Base-by-base conservation (phyloP, 805 yeast species). In the Monosporozyma solicola region DNA sequence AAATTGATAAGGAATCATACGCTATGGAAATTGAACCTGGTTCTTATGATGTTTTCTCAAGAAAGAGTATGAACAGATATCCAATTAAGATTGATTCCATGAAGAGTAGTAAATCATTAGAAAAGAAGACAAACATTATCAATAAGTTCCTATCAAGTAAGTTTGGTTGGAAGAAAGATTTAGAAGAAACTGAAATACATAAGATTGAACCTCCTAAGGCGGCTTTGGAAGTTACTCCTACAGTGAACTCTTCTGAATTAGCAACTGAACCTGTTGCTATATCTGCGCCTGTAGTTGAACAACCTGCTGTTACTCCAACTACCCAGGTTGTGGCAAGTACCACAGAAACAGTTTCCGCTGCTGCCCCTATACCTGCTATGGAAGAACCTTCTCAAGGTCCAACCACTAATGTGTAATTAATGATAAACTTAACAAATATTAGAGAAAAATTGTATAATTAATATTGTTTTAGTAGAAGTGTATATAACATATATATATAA, bases 11-110 rank as follows among this genome's bases (percentile, higher is more conserved):
- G 60, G 85, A 84, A 60, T 81, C 90, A 3, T 94, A 88, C 68
- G 77, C 87, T 57, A 71, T 94, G 62, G 83, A 86, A 64, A 90
- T 92, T 65, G 95, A 88, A 64, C 77, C 85, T 4, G 83, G 78
- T 5, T 80, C 96, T 0, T 80, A 78, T 57, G 99, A 94, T 71
- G 84, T 83, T 57, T 89, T 86, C 61, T 78, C 88, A 2, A 76
- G 95, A 49, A 76, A 75, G 55, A 71, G 83, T 1, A 72, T 80
- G 16, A 82, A 74, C 55, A 72, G 65, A 52, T 74, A 67, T 51
- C 69, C 72, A 3, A 49, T 20, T 5, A 49, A 54, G 10, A 35
- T 53, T 5, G 60, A 60, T 9, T 55, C 57, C n/a, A 73, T 69
- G 32, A 53, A 61, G 2, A 73, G 67, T 16, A 65, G 31, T 16